These are phyloP conservation scores for Leccinum ochraceum DNA, from an alignment of 768 basidiomycete species.

Conservation along the genomic window DNA sequence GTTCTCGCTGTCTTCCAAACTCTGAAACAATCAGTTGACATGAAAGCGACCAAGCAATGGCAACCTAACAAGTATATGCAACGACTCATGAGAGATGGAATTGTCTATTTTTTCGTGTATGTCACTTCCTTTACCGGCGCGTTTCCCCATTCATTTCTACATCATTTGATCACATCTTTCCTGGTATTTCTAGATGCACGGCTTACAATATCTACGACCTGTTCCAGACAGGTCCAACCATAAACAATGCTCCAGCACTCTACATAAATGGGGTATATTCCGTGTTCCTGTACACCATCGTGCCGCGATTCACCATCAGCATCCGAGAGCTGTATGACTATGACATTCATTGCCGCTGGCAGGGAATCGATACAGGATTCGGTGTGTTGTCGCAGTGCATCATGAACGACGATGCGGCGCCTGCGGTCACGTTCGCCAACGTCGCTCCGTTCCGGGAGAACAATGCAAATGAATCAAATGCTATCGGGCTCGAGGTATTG, in stretches of 20 bases:
- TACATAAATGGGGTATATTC: background rate
- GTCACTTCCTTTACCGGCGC: background rate
- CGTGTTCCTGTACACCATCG: background rate
- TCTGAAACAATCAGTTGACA: background rate
- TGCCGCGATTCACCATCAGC: background rate
- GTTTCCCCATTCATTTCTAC: background rate
- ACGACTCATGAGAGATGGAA: conserved; percentile 6
- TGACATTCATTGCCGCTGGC: background rate
- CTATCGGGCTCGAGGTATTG: background rate
- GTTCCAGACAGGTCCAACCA: background rate
- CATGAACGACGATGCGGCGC: background rate
- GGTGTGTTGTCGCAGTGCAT: background rate
- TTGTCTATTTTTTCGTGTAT: conserved; percentile 12
- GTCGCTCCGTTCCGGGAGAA: background rate
- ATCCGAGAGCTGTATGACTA: background rate
- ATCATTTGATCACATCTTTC: background rate
- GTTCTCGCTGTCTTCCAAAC: background rate
- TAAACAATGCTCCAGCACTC: background rate
- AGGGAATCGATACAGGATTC: background rate
- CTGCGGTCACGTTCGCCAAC: background rate
- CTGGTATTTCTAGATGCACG: background rate
- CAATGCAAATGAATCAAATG: background rate
- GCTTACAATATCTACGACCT: background rate
- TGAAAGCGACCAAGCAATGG: conserved; percentile 12
- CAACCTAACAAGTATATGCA: conserved; percentile 10